Evolutionary conservation across 345 rosid genomes (phyloP).

Genomic region (Hirschfeldia incana): DNA sequence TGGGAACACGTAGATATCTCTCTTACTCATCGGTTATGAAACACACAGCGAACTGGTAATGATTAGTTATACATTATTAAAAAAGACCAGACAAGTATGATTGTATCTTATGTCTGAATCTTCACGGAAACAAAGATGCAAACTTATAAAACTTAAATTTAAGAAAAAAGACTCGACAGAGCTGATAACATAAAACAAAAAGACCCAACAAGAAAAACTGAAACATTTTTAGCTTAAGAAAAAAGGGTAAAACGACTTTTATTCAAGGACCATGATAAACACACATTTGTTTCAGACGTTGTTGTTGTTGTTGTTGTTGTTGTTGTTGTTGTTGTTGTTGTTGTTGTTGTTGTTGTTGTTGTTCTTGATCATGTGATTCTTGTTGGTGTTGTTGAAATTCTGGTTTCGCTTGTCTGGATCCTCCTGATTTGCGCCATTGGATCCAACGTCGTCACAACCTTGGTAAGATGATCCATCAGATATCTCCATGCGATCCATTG

Average conservation of each 20-base stretch:
- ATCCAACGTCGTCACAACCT: neutral
- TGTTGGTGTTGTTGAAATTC: no score
- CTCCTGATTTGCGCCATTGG: conserved; percentile 5
- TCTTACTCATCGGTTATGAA: neutral
- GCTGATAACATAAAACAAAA: neutral
- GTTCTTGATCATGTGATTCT: neutral
- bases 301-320: neutral
- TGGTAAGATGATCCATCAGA: neutral
- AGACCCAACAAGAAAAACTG: neutral
- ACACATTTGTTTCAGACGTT: neutral
- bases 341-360: neutral
- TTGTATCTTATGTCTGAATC: conserved; percentile 3
- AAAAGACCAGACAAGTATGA: neutral
- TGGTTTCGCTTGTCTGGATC: neutral
- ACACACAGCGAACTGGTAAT: neutral
- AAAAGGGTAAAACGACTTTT: neutral
- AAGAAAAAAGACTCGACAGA: neutral
- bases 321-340: no score
- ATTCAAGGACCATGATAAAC: neutral
- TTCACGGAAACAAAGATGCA: neutral
- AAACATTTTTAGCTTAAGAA: neutral
- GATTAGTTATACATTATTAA: neutral
- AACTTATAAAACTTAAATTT: neutral
- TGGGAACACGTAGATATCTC: neutral
- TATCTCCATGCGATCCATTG: neutral